Base-by-base conservation (phyloP, 768 basidiomycete genomes). In the Xerocomus spinulosus region DNA sequence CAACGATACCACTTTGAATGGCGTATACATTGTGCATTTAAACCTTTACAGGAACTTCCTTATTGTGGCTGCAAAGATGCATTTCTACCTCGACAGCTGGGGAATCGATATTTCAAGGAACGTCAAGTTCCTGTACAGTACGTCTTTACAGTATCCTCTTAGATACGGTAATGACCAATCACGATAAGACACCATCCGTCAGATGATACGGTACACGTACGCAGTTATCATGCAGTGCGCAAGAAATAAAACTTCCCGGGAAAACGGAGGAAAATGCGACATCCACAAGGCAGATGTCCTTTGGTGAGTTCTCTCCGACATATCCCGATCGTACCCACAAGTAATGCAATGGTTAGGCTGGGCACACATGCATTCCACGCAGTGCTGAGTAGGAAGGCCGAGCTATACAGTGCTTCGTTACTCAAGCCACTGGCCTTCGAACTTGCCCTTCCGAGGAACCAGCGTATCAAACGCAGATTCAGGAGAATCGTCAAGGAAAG, bases 11-110 rank as follows among this genome's bases (percentile, higher is more conserved):
- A 60, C 63, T 13, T 72, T 95, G 51, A 96, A 94, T 63, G 68
- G 78, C 8, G 54, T 67, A 15, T 59, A 75, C 34, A 76, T 75
- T 2, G 80, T 92, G 9, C 80, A 87, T 64, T 63, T 81, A 44
- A 99, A 97, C 66, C 75, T 95, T 12, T 96, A 92, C 64, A 87
- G 92, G 62, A 88, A 84, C 58, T 86, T 93, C 60, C 66, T 89
- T 25, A 65, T 96, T 35, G 75, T 82, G 3, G 90, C 87, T 0
- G 83, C 92, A 75, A 95, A 90, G 69, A 86, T 92, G 77, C 82
- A 90, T 50, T 75, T 78, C 44, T 96, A 97, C 62, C 69, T 97
- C 28, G 73, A 76, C 29, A 74, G 75, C 43, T 85, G 81, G 81
- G 73, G 76, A 13, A 51, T 73, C 15, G 68, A 70, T 42, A 54